Base-by-base conservation (phyloP, 768 basidiomycete species). In the Daedaleopsis sinensis region DNA sequence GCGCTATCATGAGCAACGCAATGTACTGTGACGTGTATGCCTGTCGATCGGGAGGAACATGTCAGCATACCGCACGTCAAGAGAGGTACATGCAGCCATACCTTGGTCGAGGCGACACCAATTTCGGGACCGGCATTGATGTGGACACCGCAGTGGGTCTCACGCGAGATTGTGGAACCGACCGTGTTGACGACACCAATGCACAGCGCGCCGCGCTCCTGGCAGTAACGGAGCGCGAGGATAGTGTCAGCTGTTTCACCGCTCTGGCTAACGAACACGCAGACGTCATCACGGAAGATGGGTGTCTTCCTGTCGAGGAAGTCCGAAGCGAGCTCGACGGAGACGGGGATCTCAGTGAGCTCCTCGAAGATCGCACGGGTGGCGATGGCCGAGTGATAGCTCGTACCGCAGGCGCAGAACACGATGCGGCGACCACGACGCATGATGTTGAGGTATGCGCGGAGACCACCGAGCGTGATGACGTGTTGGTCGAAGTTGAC, bases 21-120 rank as follows among this genome's bases (percentile, higher is more conserved):
- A 99, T 94, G 78, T 98, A 98, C 79, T 99, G 97, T 44, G 96
- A 98, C 9, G 97, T 98, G 77, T 98, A 98, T 3, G 96, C 96
- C 91, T 93, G n/a, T n/a, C n/a, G n/a, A n/a, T n/a, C n/a, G n/a
- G n/a, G n/a, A 63, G 12, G 59, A 2, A 55, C 8, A 44, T 51
- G 13, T 57, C 38, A 37, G 32, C 43, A 60, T 53, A 12, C 38
- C 27, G 3, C 19, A 50, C 18, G 52, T 18, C n/a, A 12, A 11
- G 27, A 7, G 27, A 8, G 0, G 5, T 32, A 51, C 1, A 19
- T 13, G 5, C 1, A 46, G 18, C 37, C 78, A 55, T 47, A 88
- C 90, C 86, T 99, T 99, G 61, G 97, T 98, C 18, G 95, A 98
- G 6, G 97, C 97, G 61, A 99, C 97, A 83, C 97, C 96, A 66